Base-by-base conservation (phyloP, 2,329 filamentous ascomycete genomes). In the Fusarium oligoseptatum region DNA sequence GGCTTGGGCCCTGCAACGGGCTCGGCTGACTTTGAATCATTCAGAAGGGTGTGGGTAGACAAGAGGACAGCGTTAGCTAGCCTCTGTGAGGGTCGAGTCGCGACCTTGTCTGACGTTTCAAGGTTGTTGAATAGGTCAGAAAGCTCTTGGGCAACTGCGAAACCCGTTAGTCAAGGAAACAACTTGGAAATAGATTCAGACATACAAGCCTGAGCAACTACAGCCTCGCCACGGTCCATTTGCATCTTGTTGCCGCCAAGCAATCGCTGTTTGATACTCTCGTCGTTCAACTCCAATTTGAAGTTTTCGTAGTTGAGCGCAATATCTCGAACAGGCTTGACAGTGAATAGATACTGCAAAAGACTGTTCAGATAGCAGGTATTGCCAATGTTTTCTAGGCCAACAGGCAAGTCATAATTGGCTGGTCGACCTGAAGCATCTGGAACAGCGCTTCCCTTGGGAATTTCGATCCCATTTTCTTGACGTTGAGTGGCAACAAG, bases 351-450 rank as follows among this genome's bases (percentile, higher is more conserved):
- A 80, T 97, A 98, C 78, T 99, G 97, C 11, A 99, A 87, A 58
- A 99, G 89, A 83, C 96, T 98, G 85, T 99, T 99, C 64, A 99
- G 88, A 79, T 99, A 99, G 82, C 97, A 99, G 0, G 97, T 99
- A 79, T 99, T 99, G 68, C 97, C 95, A 67, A 98, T 97, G 77
- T 98, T 99, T 73, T 92, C 90, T 7, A 98, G 88, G 0, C 97
- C 97, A 24, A 97, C 94, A 0, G 97, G 97, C 82, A 94, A 91
- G 34, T 89, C 86, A 56, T 84, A 78, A 65, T 85, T 79, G 15
- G 80, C 79, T 4, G 77, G 65, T 43, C 63, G 71, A 17, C 50
- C 41, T 20, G 50, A 52, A 24, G 12, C 48, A 41, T 62, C 43
- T 5, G 34, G 10, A 27, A 7, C 45, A 10, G 41, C 43, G 22